A percentile compares a stretch with the other conserved stretches of the same genome.
These are phyloP conservation scores for Zoysia pacifica DNA, from an alignment of 176 grass and related monocot species.

Conservation along the genomic window DNA sequence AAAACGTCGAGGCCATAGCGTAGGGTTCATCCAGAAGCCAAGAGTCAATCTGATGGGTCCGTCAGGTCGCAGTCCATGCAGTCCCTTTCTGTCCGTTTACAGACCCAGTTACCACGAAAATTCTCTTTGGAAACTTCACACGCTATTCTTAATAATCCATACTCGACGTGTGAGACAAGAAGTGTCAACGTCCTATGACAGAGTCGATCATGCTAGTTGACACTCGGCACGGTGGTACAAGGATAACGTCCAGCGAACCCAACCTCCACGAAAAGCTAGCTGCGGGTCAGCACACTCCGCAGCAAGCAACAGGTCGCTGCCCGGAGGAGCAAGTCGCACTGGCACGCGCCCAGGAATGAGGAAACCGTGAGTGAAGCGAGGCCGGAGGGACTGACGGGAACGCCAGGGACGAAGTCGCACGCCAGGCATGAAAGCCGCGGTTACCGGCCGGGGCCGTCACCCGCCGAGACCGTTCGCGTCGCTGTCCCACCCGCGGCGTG, in stretches of 20 bases:
- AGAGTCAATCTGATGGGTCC: not conserved
- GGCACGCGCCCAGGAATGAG: not conserved
- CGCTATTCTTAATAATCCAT: not conserved
- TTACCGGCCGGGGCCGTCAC: not conserved
- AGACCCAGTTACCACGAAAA: not conserved
- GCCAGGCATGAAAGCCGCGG: not conserved
- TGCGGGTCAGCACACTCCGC: not conserved
- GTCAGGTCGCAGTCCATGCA: not conserved
- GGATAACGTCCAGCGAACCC: not conserved
- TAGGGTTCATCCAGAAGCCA: not conserved
- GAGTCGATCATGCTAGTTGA: not conserved
- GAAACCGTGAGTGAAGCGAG: not conserved
- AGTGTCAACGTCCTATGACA: no score
- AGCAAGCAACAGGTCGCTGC: not conserved
- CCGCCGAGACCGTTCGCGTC: slow-evolving; percentile 8
- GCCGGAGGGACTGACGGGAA: not conserved
- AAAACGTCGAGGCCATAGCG: not conserved
- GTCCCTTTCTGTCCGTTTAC: not conserved
- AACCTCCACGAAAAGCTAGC: not conserved
- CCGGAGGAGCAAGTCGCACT: not conserved
- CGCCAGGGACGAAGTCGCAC: not conserved
- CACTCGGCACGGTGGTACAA: not conserved
- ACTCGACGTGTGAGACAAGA: no score
- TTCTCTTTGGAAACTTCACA: not conserved
- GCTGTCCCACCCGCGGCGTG: not conserved